phyloP scores from a whole-genome alignment of 1,284 basidiomycete genomes.

The Apiotrichum siamense region DNA sequence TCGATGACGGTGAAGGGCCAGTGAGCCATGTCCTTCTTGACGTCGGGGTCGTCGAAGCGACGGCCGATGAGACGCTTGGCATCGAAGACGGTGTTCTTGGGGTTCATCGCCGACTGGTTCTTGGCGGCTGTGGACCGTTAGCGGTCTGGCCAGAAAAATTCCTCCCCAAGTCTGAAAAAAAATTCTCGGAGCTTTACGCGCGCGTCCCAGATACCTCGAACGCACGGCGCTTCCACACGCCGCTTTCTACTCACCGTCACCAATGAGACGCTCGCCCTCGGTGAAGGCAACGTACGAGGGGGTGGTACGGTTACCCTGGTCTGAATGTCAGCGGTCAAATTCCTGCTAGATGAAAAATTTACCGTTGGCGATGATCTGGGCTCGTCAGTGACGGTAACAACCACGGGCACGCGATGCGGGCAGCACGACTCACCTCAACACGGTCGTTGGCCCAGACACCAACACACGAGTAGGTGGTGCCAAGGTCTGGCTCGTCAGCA shows the following conservation, averaged over 20 bases:
- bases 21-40: slow-evolving; percentile 63
- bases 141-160: too few relatives aligned
- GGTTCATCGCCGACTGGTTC: slow-evolving; percentile 96
- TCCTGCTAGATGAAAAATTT: slow-evolving; percentile 10
- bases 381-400: slow-evolving; percentile 12
- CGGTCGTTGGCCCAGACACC: slow-evolving; percentile 99
- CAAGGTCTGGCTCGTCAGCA: slow-evolving; percentile 39
- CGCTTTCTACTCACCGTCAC: slow-evolving; percentile 56
- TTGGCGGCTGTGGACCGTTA: slow-evolving; percentile 63
- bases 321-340: slow-evolving; percentile 47
- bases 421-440: slow-evolving; percentile 53
- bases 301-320: slow-evolving; percentile 95
- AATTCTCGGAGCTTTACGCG: too few relatives aligned
- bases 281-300: slow-evolving; percentile 99
- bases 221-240: too few relatives aligned
- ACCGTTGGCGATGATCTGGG: slow-evolving; percentile 86
- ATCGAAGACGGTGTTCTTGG: slow-evolving; percentile 91
- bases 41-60: slow-evolving; percentile 69
- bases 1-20: slow-evolving; percentile 62
- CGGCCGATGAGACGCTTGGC: slow-evolving; percentile 97
- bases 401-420: neutral
- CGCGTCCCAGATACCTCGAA: too few relatives aligned
- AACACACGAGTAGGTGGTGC: slow-evolving; percentile 59
- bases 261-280: slow-evolving; percentile 93
- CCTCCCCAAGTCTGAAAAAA: too few relatives aligned